A percentile compares a stretch with the other conserved stretches of the same genome.
phyloP scores from a whole-genome alignment of 2,329 filamentous ascomycete species.

The Xylariaceae sp. region DNA sequence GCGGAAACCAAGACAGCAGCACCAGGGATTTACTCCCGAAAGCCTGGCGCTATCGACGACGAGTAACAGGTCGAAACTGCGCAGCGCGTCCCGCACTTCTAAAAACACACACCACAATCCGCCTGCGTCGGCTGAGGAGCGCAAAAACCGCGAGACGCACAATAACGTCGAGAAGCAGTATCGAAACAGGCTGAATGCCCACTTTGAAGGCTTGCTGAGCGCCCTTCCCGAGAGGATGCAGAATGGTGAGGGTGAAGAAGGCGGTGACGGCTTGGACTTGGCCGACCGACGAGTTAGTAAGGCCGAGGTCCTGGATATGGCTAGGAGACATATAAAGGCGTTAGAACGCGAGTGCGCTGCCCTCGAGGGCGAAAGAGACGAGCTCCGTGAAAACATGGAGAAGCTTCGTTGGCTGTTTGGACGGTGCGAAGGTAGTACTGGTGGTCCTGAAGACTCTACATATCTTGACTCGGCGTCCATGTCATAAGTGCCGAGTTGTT shows the following conservation, averaged over 20 bases:
- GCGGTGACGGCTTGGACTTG: slow-evolving; percentile 31
- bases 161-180: slow-evolving; percentile 57
- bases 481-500: slow-evolving; percentile 8
- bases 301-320: slow-evolving; percentile 53
- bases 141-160: slow-evolving; percentile 46
- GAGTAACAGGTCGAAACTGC: slow-evolving; percentile 37
- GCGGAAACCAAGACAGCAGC: slow-evolving; percentile 27
- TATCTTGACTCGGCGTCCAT: slow-evolving; percentile 21
- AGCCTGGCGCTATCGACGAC: slow-evolving; percentile 2
- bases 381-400: slow-evolving; percentile 40
- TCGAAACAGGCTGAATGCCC: slow-evolving; percentile 52
- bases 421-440: slow-evolving; percentile 33
- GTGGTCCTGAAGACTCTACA: slow-evolving; percentile 14
- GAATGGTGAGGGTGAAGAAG: slow-evolving; percentile 36
- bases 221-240: slow-evolving; percentile 48
- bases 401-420: slow-evolving; percentile 40
- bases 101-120: slow-evolving; percentile 45
- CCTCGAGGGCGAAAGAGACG: slow-evolving; percentile 46
- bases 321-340: slow-evolving; percentile 48
- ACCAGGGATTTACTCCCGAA: slow-evolving; percentile 27
- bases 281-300: slow-evolving; percentile 47
- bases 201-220: slow-evolving; percentile 51
- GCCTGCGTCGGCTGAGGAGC: slow-evolving; percentile 41
- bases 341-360: slow-evolving; percentile 47
- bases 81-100: slow-evolving; percentile 42